phyloP scores from a whole-genome alignment of 2,329 filamentous ascomycete genomes.

The Coniella vitis region DNA sequence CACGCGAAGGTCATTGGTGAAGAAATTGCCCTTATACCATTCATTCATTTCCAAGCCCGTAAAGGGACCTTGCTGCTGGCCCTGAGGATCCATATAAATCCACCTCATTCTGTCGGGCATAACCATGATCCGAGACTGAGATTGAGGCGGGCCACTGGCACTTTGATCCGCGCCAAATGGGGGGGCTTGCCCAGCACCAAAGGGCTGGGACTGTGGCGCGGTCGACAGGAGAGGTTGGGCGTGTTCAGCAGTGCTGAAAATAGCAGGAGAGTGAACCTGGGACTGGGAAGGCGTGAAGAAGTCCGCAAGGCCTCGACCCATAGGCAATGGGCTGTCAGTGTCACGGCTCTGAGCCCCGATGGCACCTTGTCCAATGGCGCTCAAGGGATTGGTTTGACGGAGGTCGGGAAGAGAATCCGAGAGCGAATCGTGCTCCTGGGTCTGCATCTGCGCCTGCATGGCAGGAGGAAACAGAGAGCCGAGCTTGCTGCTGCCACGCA shows the following conservation, averaged over 20 bases:
- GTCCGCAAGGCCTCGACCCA: slow-evolving; percentile 49
- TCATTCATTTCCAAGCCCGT: slow-evolving; percentile 98
- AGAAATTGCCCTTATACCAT: slow-evolving; percentile 99
- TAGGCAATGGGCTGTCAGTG: slow-evolving; percentile 51
- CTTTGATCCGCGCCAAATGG: slow-evolving; percentile 30
- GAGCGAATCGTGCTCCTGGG: slow-evolving; percentile 56
- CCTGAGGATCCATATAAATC: slow-evolving; percentile 95
- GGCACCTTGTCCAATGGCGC: slow-evolving; percentile 58
- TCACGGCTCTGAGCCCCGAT: slow-evolving; percentile 50
- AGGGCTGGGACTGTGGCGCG: slow-evolving; percentile 26
- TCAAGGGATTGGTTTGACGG: slow-evolving; percentile 55
- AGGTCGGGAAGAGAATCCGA: slow-evolving; percentile 53
- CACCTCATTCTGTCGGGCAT: slow-evolving; percentile 99
- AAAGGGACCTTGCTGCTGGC: slow-evolving; percentile 87
- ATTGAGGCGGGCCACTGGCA: slow-evolving; percentile 46
- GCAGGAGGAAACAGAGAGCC: slow-evolving; percentile 80
- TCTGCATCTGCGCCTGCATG: slow-evolving; percentile 88
- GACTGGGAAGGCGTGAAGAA: slow-evolving; percentile 37
- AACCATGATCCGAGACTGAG: slow-evolving; percentile 83
- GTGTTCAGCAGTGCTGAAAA: slow-evolving; percentile 33
- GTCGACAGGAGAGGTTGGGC: slow-evolving; percentile 28
- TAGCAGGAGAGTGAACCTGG: slow-evolving; percentile 24
- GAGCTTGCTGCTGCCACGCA: slow-evolving; percentile 73
- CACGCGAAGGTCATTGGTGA: slow-evolving; percentile 87
- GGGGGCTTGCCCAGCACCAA: slow-evolving; percentile 20